These are phyloP conservation scores for Penstemon barbatus DNA, from an alignment of 257 asterid genomes.

Conservation along the genomic window DNA sequence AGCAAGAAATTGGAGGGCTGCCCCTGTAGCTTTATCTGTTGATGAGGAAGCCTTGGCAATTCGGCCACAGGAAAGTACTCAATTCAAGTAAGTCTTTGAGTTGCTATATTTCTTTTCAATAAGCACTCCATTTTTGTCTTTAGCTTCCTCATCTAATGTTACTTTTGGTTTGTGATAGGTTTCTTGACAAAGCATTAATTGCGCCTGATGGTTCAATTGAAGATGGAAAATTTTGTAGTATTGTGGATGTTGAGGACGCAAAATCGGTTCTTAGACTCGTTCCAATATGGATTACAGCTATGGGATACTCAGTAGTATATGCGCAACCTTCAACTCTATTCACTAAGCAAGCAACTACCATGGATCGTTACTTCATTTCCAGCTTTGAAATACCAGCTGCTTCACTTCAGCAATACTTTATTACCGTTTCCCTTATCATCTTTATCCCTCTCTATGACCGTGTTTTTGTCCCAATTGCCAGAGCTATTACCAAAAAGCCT, in stretches of 20 bases:
- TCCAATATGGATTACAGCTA: conserved; percentile 32
- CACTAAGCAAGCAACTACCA: conserved; percentile 39
- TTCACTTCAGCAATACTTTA: conserved; percentile 33
- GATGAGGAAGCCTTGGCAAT: conserved; percentile 25
- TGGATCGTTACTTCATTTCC: conserved; percentile 29
- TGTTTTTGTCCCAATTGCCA: conserved; percentile 39
- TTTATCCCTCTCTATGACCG: conserved; percentile 47
- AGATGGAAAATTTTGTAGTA: conserved; percentile 3
- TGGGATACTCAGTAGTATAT: conserved; percentile 31
- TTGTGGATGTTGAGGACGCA: conserved; percentile 28
- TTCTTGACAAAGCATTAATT: conserved; percentile 31
- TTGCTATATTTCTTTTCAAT: not conserved
- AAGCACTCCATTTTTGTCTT: not conserved
- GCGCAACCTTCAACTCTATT: conserved; percentile 38
- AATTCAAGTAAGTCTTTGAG: conserved; percentile 33
- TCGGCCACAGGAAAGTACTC: conserved; percentile 23
- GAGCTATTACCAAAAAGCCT: conserved; percentile 44
- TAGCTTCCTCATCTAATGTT: too few relatives aligned
- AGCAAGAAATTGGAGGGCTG: conserved; percentile 22
- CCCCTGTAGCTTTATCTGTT: not conserved
- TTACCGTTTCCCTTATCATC: conserved; percentile 23
- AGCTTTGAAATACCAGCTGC: conserved; percentile 36
- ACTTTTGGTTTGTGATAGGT: conserved; percentile 22
- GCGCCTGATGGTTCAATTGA: conserved; percentile 23
- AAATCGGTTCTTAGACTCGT: conserved; percentile 35